Base-by-base conservation (phyloP, 139 green algal species). In the Astrephomene gubernaculifera region DNA sequence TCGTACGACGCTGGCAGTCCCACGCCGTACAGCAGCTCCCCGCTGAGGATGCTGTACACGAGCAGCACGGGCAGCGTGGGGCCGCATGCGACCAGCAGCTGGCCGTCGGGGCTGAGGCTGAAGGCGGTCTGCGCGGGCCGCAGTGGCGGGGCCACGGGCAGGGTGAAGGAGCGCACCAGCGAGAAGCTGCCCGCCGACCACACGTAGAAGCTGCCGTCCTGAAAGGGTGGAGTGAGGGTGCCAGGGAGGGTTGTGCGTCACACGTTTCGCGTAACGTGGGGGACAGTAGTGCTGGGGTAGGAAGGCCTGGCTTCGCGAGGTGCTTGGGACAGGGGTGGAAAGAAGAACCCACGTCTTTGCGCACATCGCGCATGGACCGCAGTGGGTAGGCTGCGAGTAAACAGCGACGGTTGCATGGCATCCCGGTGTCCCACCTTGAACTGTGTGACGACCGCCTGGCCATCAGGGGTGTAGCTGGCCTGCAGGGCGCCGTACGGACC, bases 181-280 rank as follows among this genome's bases (percentile, higher is more conserved):
- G 57, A 35, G 31, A 90, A 86, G 64, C 2, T 54, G 19, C 52
- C 45, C 25, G 72, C 74, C 12, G 41, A 33, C 87, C 87, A 90
- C 21, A 88, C n/a, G 44, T 88, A 87, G 52, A 91, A 89, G 70
- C 61, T 82, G 61, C 82, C 82, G 64, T 89, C 82, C 82, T 90
- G 69, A 7, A 45, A n/a, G n/a, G n/a, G n/a, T n/a, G n/a, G n/a
- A n/a, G n/a, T n/a, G n/a, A n/a, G n/a, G n/a, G n/a, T n/a, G n/a
- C n/a, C n/a, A n/a, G n/a, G n/a, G n/a, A n/a, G n/a, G n/a, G n/a
- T n/a, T n/a, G n/a, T n/a, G n/a, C n/a, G n/a, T n/a, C n/a, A n/a
- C n/a, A n/a, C n/a, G n/a, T n/a, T n/a, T n/a, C n/a, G n/a, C n/a
- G n/a, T n/a, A n/a, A n/a, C n/a, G n/a, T n/a, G n/a, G n/a, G n/a